A percentile compares a stretch with the other conserved stretches of the same genome.
phyloP scores from a whole-genome alignment of 768 basidiomycete genomes.

The Epithele typhae region DNA sequence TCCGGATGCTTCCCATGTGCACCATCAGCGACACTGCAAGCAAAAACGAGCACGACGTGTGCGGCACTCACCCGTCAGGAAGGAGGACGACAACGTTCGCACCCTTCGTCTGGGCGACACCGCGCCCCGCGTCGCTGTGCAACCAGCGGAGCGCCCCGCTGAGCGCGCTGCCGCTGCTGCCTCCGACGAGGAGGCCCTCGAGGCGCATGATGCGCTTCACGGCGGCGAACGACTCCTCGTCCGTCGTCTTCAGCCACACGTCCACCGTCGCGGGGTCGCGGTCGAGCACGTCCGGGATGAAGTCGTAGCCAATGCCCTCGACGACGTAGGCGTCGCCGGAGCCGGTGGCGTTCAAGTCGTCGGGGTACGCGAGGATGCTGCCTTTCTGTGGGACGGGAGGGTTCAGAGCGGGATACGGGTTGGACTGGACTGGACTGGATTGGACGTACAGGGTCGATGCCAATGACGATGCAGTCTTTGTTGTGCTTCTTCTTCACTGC shows the following conservation, averaged over 20 bases:
- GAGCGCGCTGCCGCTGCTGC: slow-evolving; percentile 86
- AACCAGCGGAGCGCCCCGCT: slow-evolving; percentile 78
- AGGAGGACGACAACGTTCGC: slow-evolving; percentile 86
- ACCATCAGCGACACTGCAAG: too few species aligned
- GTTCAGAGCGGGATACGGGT: too few species aligned
- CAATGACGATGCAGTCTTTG: slow-evolving; percentile 69
- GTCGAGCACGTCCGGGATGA: slow-evolving; percentile 82
- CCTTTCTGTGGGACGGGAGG: slow-evolving; percentile 54
- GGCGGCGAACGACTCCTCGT: slow-evolving; percentile 75
- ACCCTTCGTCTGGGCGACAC: slow-evolving; percentile 60
- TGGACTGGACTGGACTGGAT: too few species aligned
- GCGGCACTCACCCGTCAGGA: slow-evolving; percentile 74
- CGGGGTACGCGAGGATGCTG: slow-evolving; percentile 79
- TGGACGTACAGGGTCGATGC: slow-evolving; percentile 77
- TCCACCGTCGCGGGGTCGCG: slow-evolving; percentile 58
- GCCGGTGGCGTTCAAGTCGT: slow-evolving; percentile 51
- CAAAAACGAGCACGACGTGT: too few species aligned
- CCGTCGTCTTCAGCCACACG: slow-evolving; percentile 81
- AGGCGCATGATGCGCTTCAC: slow-evolving; percentile 72
- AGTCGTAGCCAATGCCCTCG: slow-evolving; percentile 98
- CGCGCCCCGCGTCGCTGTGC: slow-evolving; percentile 59
- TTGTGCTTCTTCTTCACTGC: slow-evolving; percentile 81
- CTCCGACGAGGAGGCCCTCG: slow-evolving; percentile 91
- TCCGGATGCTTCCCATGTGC: slow-evolving; percentile 90
- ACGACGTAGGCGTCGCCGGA: slow-evolving; percentile 62